Evolutionary conservation across 2,329 filamentous ascomycete genomes (phyloP).

Genomic region (Ceratocystis eucalypticola): DNA sequence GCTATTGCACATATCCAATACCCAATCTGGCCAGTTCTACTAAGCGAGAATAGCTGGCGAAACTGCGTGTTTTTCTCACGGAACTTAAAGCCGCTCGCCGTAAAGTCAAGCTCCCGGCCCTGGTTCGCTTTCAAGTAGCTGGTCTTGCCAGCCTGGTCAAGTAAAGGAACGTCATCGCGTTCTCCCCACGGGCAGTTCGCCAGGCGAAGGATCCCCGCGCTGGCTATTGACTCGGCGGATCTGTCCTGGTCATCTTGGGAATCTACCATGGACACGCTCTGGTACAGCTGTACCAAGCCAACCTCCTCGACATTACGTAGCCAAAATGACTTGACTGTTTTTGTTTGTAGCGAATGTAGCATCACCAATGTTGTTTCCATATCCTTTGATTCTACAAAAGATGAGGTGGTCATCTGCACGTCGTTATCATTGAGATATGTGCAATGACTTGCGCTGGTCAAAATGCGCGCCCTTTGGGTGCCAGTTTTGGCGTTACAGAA

Average conservation of each 20-base stretch:
- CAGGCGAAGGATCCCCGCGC: background rate
- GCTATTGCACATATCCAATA: conserved; percentile 28
- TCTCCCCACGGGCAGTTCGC: conserved; percentile 12
- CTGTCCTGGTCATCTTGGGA: background rate
- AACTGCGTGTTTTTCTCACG: conserved; percentile 29
- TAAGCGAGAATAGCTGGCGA: conserved; percentile 35
- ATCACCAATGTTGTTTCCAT: conserved; percentile 4
- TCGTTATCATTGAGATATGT: conserved; percentile 4
- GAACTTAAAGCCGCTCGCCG: conserved; percentile 25
- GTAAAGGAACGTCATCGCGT: conserved; percentile 10
- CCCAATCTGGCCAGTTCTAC: conserved; percentile 31
- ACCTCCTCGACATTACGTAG: conserved; percentile 1
- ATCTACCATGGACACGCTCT: background rate
- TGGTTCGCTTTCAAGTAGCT: background rate
- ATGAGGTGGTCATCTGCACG: conserved; percentile 8
- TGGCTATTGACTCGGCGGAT: background rate
- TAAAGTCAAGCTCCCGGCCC: background rate
- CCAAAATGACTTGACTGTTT: conserved; percentile 12
- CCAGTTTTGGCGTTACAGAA: conserved; percentile 2
- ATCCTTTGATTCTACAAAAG: background rate
- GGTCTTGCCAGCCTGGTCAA: background rate
- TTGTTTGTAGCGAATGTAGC: background rate
- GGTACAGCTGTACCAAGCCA: conserved; percentile 2
- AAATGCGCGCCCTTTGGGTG: background rate
- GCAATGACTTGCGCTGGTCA: conserved; percentile 3